These are phyloP conservation scores for Gliomastix tumulicola DNA, from an alignment of 2,329 filamentous ascomycete genomes.

Conservation along the genomic window DNA sequence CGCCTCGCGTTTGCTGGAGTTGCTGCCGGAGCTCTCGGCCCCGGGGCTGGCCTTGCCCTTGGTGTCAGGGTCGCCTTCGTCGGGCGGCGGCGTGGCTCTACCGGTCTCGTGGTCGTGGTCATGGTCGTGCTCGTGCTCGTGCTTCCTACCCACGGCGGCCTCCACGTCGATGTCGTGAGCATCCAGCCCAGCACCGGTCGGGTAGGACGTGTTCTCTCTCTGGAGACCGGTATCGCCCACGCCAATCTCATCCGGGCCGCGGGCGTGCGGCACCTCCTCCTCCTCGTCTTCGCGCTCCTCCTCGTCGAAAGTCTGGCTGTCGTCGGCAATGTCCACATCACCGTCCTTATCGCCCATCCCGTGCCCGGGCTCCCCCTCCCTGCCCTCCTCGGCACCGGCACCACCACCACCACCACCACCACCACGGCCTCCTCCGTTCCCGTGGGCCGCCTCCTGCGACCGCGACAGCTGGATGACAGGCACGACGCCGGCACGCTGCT, in stretches of 20 bases:
- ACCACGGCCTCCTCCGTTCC: conserved; percentile 5
- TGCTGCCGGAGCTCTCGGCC: conserved; percentile 32
- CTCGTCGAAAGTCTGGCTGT: conserved; percentile 15
- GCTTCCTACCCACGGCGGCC: conserved; percentile 51
- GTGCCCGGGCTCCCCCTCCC: background rate
- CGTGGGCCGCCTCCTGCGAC: conserved; percentile 22
- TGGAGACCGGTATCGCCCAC: conserved; percentile 82
- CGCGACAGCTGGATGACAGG: conserved; percentile 55
- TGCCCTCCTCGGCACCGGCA: conserved; percentile 3
- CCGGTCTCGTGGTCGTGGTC: no score
- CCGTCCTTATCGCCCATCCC: conserved; percentile 1
- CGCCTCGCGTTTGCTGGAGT: conserved; percentile 52
- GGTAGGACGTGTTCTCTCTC: conserved; percentile 29
- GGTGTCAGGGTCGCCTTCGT: conserved; percentile 11
- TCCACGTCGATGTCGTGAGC: conserved; percentile 53
- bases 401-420: conserved; percentile 5
- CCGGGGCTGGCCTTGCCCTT: conserved; percentile 12
- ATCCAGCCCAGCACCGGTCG: conserved; percentile 30
- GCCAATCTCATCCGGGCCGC: conserved; percentile 79
- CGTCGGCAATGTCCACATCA: conserved; percentile 6
- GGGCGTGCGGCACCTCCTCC: conserved; percentile 68
- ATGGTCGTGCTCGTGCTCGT: conserved; percentile 17
- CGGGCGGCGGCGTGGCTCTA: no score
- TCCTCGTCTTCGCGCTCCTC: conserved; percentile 38
- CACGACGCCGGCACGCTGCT: conserved; percentile 75